These are phyloP conservation scores for Alternaria infectoria DNA, from an alignment of 2,329 filamentous ascomycete genomes.

Conservation along the genomic window DNA sequence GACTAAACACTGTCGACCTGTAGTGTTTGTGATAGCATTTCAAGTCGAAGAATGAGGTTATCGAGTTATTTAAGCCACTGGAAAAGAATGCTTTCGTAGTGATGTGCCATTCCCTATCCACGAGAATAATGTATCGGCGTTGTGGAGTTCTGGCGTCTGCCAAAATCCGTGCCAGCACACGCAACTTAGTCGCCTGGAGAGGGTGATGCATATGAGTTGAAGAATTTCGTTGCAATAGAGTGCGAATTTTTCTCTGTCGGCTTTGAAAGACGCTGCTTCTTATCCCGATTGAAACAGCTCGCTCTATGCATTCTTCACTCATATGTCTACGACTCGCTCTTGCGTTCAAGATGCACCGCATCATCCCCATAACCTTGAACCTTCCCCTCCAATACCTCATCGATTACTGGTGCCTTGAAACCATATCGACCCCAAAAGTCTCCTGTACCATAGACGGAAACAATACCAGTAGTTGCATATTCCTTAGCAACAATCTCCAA, in stretches of 20 bases:
- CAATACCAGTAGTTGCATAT: constrained; percentile 11
- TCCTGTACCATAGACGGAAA: constrained; percentile 20
- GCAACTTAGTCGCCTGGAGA: neutral
- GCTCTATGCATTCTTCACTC: neutral
- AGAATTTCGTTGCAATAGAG: neutral
- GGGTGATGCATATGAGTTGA: neutral
- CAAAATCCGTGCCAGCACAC: neutral
- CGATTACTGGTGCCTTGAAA: constrained; percentile 4
- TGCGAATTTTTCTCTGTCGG: neutral
- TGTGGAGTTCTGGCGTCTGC: neutral
- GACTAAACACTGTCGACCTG: neutral
- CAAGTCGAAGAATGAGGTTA: neutral
- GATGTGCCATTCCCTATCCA: neutral
- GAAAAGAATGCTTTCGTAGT: neutral
- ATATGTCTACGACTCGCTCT: neutral
- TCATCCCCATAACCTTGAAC: constrained; percentile 19
- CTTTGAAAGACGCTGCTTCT: neutral
- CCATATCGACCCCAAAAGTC: constrained; percentile 24
- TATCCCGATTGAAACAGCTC: neutral
- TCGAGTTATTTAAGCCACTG: neutral
- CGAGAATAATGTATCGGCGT: neutral
- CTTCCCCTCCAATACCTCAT: constrained; percentile 12
- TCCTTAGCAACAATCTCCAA: constrained; percentile 1
- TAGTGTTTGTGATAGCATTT: neutral
- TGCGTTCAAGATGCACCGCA: constrained; percentile 21